These are phyloP conservation scores for Claviceps monticola DNA, from an alignment of 2,329 filamentous ascomycete species.

Conservation along the genomic window DNA sequence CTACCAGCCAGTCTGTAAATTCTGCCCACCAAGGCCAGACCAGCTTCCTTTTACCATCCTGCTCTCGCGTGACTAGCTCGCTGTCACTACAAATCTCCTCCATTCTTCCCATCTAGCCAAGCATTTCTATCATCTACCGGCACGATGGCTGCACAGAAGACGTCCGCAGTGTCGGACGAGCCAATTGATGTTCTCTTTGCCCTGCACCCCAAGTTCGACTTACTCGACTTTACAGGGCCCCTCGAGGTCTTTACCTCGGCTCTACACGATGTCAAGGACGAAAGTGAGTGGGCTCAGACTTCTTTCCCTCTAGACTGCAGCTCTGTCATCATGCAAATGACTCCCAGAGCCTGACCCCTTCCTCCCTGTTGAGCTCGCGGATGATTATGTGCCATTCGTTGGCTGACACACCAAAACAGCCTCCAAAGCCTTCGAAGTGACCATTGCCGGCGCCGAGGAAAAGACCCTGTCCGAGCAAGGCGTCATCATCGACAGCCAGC, in stretches of 20 bases:
- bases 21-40: background rate
- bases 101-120: constrained; percentile 5
- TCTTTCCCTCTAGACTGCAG: too few species aligned
- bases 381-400: background rate
- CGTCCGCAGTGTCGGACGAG: constrained; percentile 40
- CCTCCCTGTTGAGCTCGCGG: too few species aligned
- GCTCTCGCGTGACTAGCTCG: background rate
- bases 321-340: too few species aligned
- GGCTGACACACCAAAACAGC: constrained; percentile 19
- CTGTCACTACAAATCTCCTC: background rate
- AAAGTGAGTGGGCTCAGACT: constrained; percentile 21
- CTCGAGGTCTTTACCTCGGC: constrained; percentile 37
- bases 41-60: background rate
- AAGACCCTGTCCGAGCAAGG: constrained; percentile 48
- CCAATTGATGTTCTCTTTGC: constrained; percentile 47
- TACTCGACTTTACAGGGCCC: constrained; percentile 44
- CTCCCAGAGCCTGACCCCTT: too few species aligned
- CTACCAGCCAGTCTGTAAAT: background rate
- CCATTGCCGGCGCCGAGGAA: constrained; percentile 38
- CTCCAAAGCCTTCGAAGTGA: constrained; percentile 44
- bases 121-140: constrained; percentile 6
- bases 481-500: constrained; percentile 57
- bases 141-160: constrained; percentile 45
- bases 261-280: constrained; percentile 38
- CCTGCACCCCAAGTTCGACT: constrained; percentile 45